Base-by-base conservation (phyloP, 2,329 filamentous ascomycete genomes). In the Raffaelea albimanens region DNA sequence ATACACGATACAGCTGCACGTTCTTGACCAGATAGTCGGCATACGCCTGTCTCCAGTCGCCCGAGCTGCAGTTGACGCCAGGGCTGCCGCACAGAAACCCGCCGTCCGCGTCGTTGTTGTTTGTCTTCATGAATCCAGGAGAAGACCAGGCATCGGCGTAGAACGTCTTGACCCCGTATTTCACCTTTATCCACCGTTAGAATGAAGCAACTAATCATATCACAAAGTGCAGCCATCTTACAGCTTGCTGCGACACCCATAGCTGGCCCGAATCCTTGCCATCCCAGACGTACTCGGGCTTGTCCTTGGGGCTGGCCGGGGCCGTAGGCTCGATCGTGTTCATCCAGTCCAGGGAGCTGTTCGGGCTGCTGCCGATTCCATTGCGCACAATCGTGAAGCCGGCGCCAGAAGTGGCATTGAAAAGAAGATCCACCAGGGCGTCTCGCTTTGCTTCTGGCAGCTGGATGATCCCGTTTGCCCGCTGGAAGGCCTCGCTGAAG, bases 101-200 rank as follows among this genome's bases (percentile, higher is more conserved):
- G 18, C 62, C 62, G 44, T 60, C 59, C 3, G 58, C 56, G 50
- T 67, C 64, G 44, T 61, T 57, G 29, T 58, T 56, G 46, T 65
- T 67, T 2, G 61, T 63, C 57, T 69, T 69, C 66, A 69, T 68
- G 50, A 62, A 67, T 0, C 64, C 66, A 2, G 66, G 66, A 3
- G 66, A 66, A 38, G 59, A 63, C 66, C 66, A 68, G 16, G 67
- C 64, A 55, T 69, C 63, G 4, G 61, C 62, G 40, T 65, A 64
- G 38, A 66, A 59, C 38, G 59, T 58, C 33, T 51, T 51, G 10
- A 63, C 60, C 7, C 60, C 62, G 21, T 63, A 64, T 38, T 44
- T 46, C 33, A 43, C 44, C 44, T 46, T n/a, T 22, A n/a, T 34
- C 25, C 21, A 29, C 22, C n/a, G 34, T 19, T 13, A 10, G 5